A percentile compares a stretch with the other conserved stretches of the same genome.
Evolutionary conservation across 2,329 filamentous ascomycete genomes (phyloP).

Genomic region (Stachybotrys chartarum): DNA sequence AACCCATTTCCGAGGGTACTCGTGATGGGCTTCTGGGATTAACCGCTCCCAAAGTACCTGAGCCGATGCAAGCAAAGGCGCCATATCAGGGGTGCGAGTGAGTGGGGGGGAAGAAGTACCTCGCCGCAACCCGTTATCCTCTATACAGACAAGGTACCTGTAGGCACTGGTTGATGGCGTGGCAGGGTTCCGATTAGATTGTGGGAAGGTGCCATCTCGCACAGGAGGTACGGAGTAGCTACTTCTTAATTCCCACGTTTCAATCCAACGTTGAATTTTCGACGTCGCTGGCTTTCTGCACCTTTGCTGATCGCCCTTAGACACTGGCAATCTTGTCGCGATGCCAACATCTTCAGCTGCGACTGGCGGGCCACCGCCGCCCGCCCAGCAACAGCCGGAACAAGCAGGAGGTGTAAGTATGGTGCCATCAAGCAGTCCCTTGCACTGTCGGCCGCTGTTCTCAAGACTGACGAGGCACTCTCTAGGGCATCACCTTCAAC

Average conservation of each 20-base stretch:
- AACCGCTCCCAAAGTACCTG: too few relatives aligned
- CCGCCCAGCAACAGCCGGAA: background rate
- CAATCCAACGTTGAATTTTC: background rate
- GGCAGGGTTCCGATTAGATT: background rate
- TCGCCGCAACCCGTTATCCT: too few relatives aligned
- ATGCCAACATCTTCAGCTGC: background rate
- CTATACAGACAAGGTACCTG: background rate
- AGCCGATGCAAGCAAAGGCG: too few relatives aligned
- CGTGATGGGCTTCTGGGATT: too few relatives aligned
- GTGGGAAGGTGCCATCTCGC: too few relatives aligned
- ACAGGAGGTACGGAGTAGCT: too few relatives aligned
- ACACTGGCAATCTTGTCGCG: background rate
- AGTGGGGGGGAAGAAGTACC: too few relatives aligned
- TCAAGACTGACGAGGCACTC: background rate
- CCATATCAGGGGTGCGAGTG: background rate
- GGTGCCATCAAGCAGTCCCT: background rate
- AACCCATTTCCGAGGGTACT: too few relatives aligned
- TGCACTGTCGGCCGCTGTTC: background rate
- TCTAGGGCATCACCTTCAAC: conserved; percentile 28
- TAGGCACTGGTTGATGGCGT: background rate
- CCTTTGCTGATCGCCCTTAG: background rate
- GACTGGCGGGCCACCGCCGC: background rate
- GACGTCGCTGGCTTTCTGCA: background rate
- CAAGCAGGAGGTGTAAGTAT: background rate
- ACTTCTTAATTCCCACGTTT: background rate